These are phyloP conservation scores for Microdochium paspali DNA, from an alignment of 2,329 filamentous ascomycete species.

Conservation along the genomic window DNA sequence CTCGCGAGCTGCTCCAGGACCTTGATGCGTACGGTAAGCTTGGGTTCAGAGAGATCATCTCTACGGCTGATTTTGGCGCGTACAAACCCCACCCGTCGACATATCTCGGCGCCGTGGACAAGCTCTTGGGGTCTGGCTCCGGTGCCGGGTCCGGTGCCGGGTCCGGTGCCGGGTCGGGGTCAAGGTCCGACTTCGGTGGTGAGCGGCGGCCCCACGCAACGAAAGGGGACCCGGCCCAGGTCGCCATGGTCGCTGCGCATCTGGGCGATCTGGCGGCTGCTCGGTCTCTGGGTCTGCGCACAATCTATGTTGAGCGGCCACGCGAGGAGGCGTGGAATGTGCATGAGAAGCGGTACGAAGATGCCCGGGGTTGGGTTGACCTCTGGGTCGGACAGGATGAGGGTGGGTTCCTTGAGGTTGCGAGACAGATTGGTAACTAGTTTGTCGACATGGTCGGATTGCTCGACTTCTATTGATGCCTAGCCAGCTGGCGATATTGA, in stretches of 20 bases:
- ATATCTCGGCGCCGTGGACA: slow-evolving; percentile 58
- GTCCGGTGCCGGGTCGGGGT: no score
- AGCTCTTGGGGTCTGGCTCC: slow-evolving; percentile 33
- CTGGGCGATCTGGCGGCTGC: slow-evolving; percentile 60
- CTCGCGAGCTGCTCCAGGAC: slow-evolving; percentile 55
- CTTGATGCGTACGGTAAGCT: slow-evolving; percentile 48
- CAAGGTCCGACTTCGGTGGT: no score
- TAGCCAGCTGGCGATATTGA: no score
- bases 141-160: no score
- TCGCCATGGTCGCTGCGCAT: slow-evolving; percentile 73
- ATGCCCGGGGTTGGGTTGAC: slow-evolving; percentile 54
- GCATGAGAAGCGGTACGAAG: slow-evolving; percentile 39
- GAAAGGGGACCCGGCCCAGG: slow-evolving; percentile 38
- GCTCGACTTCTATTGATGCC: no score
- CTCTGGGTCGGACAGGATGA: slow-evolving; percentile 45
- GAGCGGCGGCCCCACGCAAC: no score
- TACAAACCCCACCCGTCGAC: slow-evolving; percentile 66
- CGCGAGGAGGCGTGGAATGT: slow-evolving; percentile 53
- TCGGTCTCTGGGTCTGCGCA: slow-evolving; percentile 52
- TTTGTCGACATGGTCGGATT: no score
- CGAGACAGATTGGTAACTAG: slow-evolving; percentile 11
- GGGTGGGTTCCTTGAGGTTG: slow-evolving; percentile 42
- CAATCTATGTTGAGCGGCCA: slow-evolving; percentile 63
- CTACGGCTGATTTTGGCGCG: slow-evolving; percentile 59
- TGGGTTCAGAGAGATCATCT: slow-evolving; percentile 53